These are phyloP conservation scores for Agrocybe pediades DNA, from an alignment of 768 basidiomycete species.

Conservation along the genomic window DNA sequence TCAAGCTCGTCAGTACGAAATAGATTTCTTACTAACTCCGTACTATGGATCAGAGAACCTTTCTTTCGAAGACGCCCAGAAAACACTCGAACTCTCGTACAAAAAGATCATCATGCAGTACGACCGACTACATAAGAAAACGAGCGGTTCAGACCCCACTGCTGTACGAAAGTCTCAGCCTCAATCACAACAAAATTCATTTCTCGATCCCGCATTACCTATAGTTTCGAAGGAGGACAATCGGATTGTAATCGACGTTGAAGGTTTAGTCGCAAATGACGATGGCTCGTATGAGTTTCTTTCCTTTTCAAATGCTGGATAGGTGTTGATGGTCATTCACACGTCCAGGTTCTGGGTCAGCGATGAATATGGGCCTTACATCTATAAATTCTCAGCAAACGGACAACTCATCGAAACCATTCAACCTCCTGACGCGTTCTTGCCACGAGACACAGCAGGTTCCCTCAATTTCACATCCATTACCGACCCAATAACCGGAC, in stretches of 20 bases:
- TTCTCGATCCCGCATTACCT: constrained; percentile 47
- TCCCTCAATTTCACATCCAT: constrained; percentile 54
- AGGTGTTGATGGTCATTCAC: background rate
- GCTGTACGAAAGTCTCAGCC: constrained; percentile 40
- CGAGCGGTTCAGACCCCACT: constrained; percentile 58
- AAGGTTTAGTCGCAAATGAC: constrained; percentile 55
- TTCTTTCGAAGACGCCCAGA: constrained; percentile 47
- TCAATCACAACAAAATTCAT: constrained; percentile 28
- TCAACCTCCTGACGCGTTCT: constrained; percentile 56
- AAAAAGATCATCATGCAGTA: constrained; percentile 38
- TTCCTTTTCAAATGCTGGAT: background rate
- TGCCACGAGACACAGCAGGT: constrained; percentile 47
- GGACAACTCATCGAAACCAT: constrained; percentile 58
- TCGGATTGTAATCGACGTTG: constrained; percentile 55
- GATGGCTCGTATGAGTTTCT: constrained; percentile 54
- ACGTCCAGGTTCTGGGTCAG: constrained; percentile 58
- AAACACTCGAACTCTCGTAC: constrained; percentile 55
- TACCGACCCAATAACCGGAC: constrained; percentile 50
- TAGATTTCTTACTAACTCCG: constrained; percentile 59
- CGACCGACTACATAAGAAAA: constrained; percentile 46
- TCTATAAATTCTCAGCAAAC: constrained; percentile 50
- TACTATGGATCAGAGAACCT: constrained; percentile 50
- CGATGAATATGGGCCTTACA: constrained; percentile 72
- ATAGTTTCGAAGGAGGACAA: constrained; percentile 41
- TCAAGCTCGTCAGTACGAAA: constrained; percentile 61